A percentile compares a stretch with the other conserved stretches of the same genome.
Evolutionary conservation across 345 rosid species (phyloP).

Genomic region (Eucalyptus virginea): DNA sequence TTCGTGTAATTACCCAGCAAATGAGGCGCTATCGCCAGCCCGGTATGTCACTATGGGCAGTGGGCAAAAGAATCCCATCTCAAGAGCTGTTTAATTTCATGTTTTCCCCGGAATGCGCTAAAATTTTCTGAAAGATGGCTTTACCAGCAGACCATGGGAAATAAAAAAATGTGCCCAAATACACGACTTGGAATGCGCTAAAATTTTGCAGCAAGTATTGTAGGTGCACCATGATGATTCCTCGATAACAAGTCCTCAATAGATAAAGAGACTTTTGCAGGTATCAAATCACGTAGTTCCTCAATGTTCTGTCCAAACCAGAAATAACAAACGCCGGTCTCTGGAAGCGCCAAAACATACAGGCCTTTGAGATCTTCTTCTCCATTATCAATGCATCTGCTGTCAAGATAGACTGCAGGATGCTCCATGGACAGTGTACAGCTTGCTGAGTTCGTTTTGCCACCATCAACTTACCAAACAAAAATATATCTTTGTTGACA

Average conservation of each 20-base stretch:
- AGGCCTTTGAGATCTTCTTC: slow-evolving; percentile 31
- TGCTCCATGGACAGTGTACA: slow-evolving; percentile 93
- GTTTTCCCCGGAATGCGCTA: slow-evolving; percentile 50
- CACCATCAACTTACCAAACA: slow-evolving; percentile 64
- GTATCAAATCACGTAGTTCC: slow-evolving; percentile 39
- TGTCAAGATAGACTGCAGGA: slow-evolving; percentile 76
- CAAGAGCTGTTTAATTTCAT: slow-evolving; percentile 45
- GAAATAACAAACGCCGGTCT: slow-evolving; percentile 73
- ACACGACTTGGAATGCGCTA: slow-evolving; percentile 44
- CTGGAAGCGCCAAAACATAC: slow-evolving; percentile 67
- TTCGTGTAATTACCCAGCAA: too few species aligned
- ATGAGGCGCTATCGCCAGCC: too few species aligned
- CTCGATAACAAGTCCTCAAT: slow-evolving; percentile 22
- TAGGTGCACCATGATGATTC: slow-evolving; percentile 28
- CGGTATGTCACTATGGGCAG: not conserved
- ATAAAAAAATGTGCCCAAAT: slow-evolving; percentile 37
- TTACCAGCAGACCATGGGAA: slow-evolving; percentile 71
- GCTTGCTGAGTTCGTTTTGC: slow-evolving; percentile 71
- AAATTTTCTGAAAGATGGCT: slow-evolving; percentile 76
- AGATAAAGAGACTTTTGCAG: slow-evolving; percentile 59
- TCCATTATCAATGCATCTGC: slow-evolving; percentile 28
- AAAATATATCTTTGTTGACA: slow-evolving; percentile 22
- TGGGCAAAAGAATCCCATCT: slow-evolving; percentile 68
- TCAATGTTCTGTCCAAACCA: slow-evolving; percentile 67
- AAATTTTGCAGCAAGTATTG: slow-evolving; percentile 73